Conservation (phyloP, 805 yeast species). For the Peterozyma xylosa region DNA sequence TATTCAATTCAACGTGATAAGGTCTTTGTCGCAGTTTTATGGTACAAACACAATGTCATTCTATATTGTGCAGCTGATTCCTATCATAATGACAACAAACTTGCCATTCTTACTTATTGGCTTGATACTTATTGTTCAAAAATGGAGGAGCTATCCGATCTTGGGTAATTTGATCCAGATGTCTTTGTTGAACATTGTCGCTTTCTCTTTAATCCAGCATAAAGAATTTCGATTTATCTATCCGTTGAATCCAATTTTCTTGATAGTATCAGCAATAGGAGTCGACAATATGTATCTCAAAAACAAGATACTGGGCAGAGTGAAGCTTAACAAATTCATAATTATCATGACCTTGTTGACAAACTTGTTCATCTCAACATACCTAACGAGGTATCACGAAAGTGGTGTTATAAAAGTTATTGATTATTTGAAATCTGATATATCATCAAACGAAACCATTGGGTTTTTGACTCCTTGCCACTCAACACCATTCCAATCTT, state of each 20-base stretch:
- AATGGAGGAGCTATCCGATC: neutral
- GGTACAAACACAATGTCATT: conserved; percentile 84
- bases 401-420: conserved; percentile 75
- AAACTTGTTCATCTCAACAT: conserved; percentile 12
- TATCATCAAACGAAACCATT: conserved; percentile 28
- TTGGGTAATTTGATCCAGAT: conserved; percentile 18
- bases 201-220: conserved; percentile 66
- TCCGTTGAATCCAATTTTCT: conserved; percentile 72
- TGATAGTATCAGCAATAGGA: conserved; percentile 41
- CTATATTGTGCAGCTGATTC: conserved; percentile 77
- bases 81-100: conserved; percentile 60
- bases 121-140: conserved; percentile 6
- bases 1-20: conserved; percentile 68
- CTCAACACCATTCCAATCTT: conserved; percentile 92
- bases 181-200: conserved; percentile 32
- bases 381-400: conserved; percentile 68
- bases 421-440: conserved; percentile 33
- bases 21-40: conserved; percentile 70
- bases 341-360: conserved; percentile 5
- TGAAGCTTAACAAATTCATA: conserved; percentile 4
- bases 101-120: conserved; percentile 56
- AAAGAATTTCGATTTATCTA: conserved; percentile 89
- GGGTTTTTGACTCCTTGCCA: conserved; percentile 95
- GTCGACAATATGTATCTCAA: conserved; percentile 10
- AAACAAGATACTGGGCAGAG: conserved; percentile 1